These are phyloP conservation scores for Pterulicium gracile DNA, from an alignment of 1,284 basidiomycete genomes.

Conservation along the genomic window DNA sequence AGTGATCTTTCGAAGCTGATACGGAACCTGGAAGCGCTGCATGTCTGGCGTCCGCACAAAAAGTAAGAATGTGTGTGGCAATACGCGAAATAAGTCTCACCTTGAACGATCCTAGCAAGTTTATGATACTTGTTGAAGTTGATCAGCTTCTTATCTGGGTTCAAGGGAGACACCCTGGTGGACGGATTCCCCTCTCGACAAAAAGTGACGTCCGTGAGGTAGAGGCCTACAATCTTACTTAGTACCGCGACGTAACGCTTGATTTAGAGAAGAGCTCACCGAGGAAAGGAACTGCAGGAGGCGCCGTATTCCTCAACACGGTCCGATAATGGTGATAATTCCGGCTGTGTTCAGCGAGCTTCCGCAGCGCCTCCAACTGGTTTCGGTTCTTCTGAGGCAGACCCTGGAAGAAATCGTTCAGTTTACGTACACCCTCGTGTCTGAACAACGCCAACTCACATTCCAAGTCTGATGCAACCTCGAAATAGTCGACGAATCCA, in stretches of 20 bases:
- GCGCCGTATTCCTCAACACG: slow-evolving; percentile 69
- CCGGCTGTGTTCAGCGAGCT: slow-evolving; percentile 80
- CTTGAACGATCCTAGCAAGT: slow-evolving; percentile 81
- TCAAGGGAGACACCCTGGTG: slow-evolving; percentile 69
- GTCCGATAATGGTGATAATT: slow-evolving; percentile 92
- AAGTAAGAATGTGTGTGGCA: not conserved
- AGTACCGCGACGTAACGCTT: not conserved
- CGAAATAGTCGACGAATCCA: slow-evolving; percentile 91
- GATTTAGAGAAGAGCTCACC: slow-evolving; percentile 40
- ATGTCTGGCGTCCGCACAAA: slow-evolving; percentile 45
- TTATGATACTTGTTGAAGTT: slow-evolving; percentile 96
- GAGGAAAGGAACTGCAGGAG: slow-evolving; percentile 87
- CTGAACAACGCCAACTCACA: slow-evolving; percentile 35
- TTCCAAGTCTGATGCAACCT: slow-evolving; percentile 88
- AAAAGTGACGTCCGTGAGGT: slow-evolving; percentile 90
- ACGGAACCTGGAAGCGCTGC: slow-evolving; percentile 86
- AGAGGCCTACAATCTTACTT: slow-evolving; percentile 48
- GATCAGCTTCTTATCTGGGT: slow-evolving; percentile 72
- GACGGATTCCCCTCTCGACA: slow-evolving; percentile 92
- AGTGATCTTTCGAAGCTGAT: slow-evolving; percentile 71
- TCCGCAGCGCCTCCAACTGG: slow-evolving; percentile 73
- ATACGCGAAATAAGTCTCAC: slow-evolving; percentile 22
- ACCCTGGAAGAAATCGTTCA: slow-evolving; percentile 43
- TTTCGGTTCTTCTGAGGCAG: slow-evolving; percentile 78
- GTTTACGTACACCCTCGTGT: too few relatives aligned